These are phyloP conservation scores for Cytospora mali DNA, from an alignment of 2,329 filamentous ascomycete genomes.

Conservation along the genomic window DNA sequence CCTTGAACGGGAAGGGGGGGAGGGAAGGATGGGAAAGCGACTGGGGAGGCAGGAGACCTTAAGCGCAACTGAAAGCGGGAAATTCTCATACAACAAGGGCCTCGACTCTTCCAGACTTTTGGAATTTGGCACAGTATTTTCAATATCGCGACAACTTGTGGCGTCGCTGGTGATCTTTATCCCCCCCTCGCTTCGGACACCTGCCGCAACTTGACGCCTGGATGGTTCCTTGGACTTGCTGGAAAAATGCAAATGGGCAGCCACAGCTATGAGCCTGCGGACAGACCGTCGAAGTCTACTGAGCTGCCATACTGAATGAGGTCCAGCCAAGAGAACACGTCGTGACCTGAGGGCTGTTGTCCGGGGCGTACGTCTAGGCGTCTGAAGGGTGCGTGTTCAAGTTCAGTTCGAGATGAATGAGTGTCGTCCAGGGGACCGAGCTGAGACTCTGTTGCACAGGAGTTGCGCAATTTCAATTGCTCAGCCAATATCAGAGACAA, in stretches of 20 bases:
- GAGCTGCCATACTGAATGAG: conserved; percentile 7
- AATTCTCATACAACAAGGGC: conserved; percentile 4
- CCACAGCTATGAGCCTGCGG: background rate
- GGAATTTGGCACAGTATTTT: background rate
- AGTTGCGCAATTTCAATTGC: conserved; percentile 26
- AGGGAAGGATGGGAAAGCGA: background rate
- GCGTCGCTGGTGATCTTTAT: background rate
- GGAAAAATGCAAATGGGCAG: background rate
- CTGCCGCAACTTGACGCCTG: background rate
- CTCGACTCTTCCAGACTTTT: conserved; percentile 7
- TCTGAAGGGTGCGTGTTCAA: background rate
- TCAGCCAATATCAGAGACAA: conserved; percentile 26
- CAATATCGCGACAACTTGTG: conserved; percentile 11
- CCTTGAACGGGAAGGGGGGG: background rate
- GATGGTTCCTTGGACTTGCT: background rate
- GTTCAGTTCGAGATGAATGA: background rate
- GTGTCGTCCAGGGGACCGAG: conserved; percentile 8
- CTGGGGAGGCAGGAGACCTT: conserved; percentile 15
- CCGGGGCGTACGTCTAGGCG: conserved; percentile 7
- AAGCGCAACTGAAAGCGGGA: background rate
- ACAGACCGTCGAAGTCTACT: conserved; percentile 13
- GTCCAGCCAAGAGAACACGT: conserved; percentile 4
- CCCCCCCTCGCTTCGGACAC: background rate
- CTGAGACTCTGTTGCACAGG: conserved; percentile 24
- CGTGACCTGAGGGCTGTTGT: background rate